These are phyloP conservation scores for Rhizophagus clarus DNA, from an alignment of 192 early-diverging fungal species.

Conservation along the genomic window DNA sequence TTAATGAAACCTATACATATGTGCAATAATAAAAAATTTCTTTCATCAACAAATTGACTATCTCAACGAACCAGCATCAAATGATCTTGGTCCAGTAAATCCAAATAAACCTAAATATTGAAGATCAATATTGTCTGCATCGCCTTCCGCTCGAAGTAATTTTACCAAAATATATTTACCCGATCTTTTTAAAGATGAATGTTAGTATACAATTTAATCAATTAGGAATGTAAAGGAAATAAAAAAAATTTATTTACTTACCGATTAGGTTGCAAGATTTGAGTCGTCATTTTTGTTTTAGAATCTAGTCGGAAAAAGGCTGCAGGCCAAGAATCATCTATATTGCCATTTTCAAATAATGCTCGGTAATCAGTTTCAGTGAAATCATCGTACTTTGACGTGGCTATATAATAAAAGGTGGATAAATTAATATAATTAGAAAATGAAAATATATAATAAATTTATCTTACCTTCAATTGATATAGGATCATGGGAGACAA, in stretches of 20 bases:
- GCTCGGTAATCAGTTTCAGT: slow-evolving; percentile 36
- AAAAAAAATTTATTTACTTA: neutral
- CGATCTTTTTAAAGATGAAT: slow-evolving; percentile 35
- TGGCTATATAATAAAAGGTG: slow-evolving; percentile 27
- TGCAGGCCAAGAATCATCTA: slow-evolving; percentile 34
- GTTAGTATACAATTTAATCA: neutral
- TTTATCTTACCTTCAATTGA: slow-evolving; percentile 35
- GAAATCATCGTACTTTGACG: slow-evolving; percentile 38
- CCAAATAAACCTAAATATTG: slow-evolving; percentile 59
- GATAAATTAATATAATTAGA: neutral
- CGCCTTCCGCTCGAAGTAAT: slow-evolving; percentile 42
- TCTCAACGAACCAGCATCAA: slow-evolving; percentile 28
- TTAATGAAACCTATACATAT: too few species aligned
- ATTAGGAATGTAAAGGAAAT: neutral
- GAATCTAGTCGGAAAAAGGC: slow-evolving; percentile 39
- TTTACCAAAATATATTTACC: slow-evolving; percentile 58
- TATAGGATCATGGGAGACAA: slow-evolving; percentile 54
- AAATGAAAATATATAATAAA: neutral
- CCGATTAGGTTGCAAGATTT: slow-evolving; percentile 7
- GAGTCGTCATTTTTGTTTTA: neutral
- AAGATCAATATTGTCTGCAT: slow-evolving; percentile 56
- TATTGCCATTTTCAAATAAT: neutral
- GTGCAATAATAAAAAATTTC: neutral
- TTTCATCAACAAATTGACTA: neutral
- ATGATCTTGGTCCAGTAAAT: slow-evolving; percentile 24